These are phyloP conservation scores for Fusarium tanahbumbuense DNA, from an alignment of 2,329 filamentous ascomycete species.

Conservation along the genomic window DNA sequence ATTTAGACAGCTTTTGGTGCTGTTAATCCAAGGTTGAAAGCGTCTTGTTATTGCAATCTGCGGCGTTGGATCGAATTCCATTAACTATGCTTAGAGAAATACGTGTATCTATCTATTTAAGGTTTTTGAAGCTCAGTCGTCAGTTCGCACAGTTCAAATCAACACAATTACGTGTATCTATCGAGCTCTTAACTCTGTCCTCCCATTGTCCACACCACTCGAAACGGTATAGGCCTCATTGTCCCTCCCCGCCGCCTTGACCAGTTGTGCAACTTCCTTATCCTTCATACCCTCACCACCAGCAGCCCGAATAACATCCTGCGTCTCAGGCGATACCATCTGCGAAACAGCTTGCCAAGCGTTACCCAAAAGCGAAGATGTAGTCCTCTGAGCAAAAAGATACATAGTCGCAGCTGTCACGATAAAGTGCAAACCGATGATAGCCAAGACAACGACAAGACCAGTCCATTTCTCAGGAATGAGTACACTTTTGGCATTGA, in stretches of 20 bases:
- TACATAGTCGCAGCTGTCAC: neutral
- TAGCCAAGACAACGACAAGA: neutral
- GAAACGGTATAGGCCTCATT: neutral
- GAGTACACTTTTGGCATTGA: neutral
- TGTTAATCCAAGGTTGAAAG: too few relatives aligned
- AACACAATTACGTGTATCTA: neutral
- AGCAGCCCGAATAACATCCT: constrained; percentile 8
- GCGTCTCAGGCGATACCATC: constrained; percentile 18
- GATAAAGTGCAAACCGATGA: neutral
- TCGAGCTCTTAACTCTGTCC: neutral
- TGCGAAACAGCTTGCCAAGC: constrained; percentile 24
- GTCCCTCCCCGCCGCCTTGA: neutral
- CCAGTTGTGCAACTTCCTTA: constrained; percentile 6
- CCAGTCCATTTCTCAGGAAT: neutral
- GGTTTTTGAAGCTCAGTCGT: too few relatives aligned
- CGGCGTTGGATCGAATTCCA: too few relatives aligned
- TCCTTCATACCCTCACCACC: constrained; percentile 1
- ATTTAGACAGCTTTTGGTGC: too few relatives aligned
- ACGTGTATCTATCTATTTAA: neutral
- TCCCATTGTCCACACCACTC: neutral
- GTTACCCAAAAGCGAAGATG: constrained; percentile 9
- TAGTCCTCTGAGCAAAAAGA: constrained; percentile 2
- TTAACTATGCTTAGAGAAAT: too few relatives aligned
- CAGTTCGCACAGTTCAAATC: too few relatives aligned
- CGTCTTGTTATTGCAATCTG: too few relatives aligned